Evolutionary conservation across 495 filamentous ascomycete genomes (phyloP).

Genomic region (Neurospora discreta): DNA sequence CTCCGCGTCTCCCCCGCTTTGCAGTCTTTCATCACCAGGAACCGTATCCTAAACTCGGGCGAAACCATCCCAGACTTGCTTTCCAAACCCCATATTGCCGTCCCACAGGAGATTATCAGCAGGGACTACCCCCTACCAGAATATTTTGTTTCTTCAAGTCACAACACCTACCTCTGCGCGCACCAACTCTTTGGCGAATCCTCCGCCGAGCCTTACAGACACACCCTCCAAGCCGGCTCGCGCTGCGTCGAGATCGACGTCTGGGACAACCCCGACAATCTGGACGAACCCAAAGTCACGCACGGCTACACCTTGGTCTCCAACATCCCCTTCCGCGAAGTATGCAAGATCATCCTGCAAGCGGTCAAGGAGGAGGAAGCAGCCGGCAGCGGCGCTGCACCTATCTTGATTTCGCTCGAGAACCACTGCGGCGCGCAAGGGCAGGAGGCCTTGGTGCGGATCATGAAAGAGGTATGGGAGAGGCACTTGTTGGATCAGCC

Average conservation of each 20-base stretch:
- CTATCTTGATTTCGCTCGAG: conserved; percentile 42
- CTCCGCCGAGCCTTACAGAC: conserved; percentile 36
- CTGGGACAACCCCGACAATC: conserved; percentile 38
- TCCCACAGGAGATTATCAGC: conserved; percentile 31
- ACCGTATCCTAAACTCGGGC: conserved; percentile 27
- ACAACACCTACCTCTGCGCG: conserved; percentile 58
- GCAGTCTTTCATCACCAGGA: conserved; percentile 28
- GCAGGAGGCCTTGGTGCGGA: conserved; percentile 37
- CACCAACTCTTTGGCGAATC: conserved; percentile 42
- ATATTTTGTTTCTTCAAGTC: conserved; percentile 44
- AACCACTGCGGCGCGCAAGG: conserved; percentile 40
- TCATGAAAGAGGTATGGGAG: conserved; percentile 44
- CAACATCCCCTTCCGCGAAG: conserved; percentile 40
- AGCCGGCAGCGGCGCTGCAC: conserved; percentile 20
- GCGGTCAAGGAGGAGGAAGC: conserved; percentile 34
- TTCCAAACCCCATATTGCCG: conserved; percentile 31
- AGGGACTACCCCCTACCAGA: conserved; percentile 38
- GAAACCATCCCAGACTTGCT: conserved; percentile 26
- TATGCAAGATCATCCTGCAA: conserved; percentile 41
- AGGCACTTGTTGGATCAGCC: conserved; percentile 37
- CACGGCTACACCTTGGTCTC: conserved; percentile 46
- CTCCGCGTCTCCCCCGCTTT: conserved; percentile 38
- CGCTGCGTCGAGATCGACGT: conserved; percentile 49
- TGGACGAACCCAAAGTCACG: conserved; percentile 43
- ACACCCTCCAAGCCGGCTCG: conserved; percentile 35